These are phyloP conservation scores for Athelia sp. DNA, from an alignment of 1,284 basidiomycete genomes.

Conservation along the genomic window DNA sequence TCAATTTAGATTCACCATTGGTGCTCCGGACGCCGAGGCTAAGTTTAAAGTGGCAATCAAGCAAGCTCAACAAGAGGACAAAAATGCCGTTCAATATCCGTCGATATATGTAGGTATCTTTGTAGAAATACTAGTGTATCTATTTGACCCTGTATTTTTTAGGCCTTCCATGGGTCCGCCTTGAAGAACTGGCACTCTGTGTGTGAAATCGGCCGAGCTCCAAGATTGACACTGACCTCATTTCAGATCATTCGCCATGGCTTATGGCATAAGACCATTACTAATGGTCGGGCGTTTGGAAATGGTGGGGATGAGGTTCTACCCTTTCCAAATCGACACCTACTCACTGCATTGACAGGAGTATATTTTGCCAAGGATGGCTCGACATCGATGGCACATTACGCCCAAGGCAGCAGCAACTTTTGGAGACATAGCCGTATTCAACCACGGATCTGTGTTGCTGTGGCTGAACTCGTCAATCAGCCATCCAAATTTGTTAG, in stretches of 20 bases:
- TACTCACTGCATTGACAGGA: slow-evolving; percentile 27
- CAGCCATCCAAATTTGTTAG: slow-evolving; percentile 44
- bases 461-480: slow-evolving; percentile 60
- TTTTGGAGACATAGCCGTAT: slow-evolving; percentile 45
- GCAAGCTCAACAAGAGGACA: slow-evolving; percentile 27
- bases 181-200: slow-evolving; percentile 63
- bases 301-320: slow-evolving; percentile 33
- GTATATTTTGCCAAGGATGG: slow-evolving; percentile 62
- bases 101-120: slow-evolving; percentile 44
- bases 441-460: slow-evolving; percentile 40
- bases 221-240: slow-evolving; percentile 1
- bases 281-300: slow-evolving; percentile 53
- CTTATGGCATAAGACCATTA: slow-evolving; percentile 47
- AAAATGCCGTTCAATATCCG: slow-evolving; percentile 41
- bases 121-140: too few relatives aligned
- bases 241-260: slow-evolving; percentile 62
- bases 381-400: slow-evolving; percentile 36
- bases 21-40: slow-evolving; percentile 61
- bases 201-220: slow-evolving; percentile 8
- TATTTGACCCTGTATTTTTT: not conserved
- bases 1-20: slow-evolving; percentile 62
- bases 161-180: slow-evolving; percentile 63
- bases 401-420: slow-evolving; percentile 28
- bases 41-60: slow-evolving; percentile 43
- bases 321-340: not conserved